Base-by-base conservation (phyloP, 371 early-diverging fungal genomes). In the Apophysomyces sp. region DNA sequence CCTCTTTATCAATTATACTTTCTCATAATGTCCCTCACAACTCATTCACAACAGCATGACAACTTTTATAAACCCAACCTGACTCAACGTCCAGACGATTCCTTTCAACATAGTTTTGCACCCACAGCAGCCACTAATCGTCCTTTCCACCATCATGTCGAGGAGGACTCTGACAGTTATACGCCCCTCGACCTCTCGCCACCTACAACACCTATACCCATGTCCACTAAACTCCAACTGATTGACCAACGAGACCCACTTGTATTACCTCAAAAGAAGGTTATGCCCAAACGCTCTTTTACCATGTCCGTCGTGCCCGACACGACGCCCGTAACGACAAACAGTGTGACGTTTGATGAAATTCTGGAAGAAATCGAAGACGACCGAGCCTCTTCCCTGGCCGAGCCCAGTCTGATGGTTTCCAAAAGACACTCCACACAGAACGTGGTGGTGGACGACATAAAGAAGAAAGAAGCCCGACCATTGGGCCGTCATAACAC, bases 401-500 rank as follows among this genome's bases (percentile, higher is more conserved):
- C 61, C 40, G 18, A 51, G 52, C 61, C 32, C 12, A 54, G 53
- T 9, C 15, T 12, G n/a, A 52, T 61, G 34, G 16, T 34, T 24
- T 53, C 34, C 26, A 61, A 61, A 30, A 51, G 61, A 36, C 61
- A 61, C 40, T 61, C 61, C 11, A 61, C 61, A 9, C 54, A 61
- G 8, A 32, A 52, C 5, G 36, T 53, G n/a, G 8, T 16, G 2
- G 30, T 37, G 24, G 40, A 18, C 1, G 39, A 34, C 8, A 57
- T 29, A 7, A 29, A 57, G 29, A 41, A 29, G 26, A 57, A 36
- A 29, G 58, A 61, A 53, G 37, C 49, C 9, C 63, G 65, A 18
- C 30, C 68, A 0, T 58, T 68, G 12, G 68, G 66, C 12, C 64
- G 80, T 26, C 74, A 79, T 49, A 63, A 79, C 39, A 76, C 80